These are phyloP conservation scores for Metschnikowia lochheadii DNA, from an alignment of 805 yeast genomes.

Conservation along the genomic window DNA sequence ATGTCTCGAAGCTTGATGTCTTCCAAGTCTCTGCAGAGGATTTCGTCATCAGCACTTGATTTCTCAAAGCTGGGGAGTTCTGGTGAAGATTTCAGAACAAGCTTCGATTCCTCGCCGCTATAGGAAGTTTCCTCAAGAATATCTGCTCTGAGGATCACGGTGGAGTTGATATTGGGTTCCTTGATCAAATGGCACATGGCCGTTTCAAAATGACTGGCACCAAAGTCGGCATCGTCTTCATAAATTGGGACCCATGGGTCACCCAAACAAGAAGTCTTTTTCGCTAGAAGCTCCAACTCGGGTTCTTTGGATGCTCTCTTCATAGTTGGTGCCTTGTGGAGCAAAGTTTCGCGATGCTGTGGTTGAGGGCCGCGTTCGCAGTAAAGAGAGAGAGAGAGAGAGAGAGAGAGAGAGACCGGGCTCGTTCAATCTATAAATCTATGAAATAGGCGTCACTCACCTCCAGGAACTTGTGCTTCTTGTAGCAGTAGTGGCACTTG, in stretches of 20 bases:
- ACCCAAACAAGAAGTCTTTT: conserved; percentile 46
- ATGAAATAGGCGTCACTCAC: conserved; percentile 40
- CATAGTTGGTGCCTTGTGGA: neutral
- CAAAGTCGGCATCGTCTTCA: conserved; percentile 45
- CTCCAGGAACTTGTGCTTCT: conserved; percentile 38
- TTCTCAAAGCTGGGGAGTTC: conserved; percentile 28
- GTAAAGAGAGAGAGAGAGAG: too few species aligned
- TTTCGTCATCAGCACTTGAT: conserved; percentile 4
- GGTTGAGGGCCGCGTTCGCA: neutral
- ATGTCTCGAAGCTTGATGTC: conserved; percentile 30
- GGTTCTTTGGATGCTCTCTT: conserved; percentile 11
- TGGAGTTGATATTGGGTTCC: conserved; percentile 88
- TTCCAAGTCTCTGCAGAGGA: conserved; percentile 31
- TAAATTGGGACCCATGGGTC: conserved; percentile 60
- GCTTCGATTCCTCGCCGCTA: conserved; percentile 30
- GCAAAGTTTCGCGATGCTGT: conserved; percentile 9
- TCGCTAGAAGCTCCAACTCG: conserved; percentile 12
- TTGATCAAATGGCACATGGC: conserved; percentile 78
- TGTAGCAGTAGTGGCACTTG: conserved; percentile 45
- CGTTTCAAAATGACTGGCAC: conserved; percentile 53
- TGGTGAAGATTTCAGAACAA: conserved; percentile 18
- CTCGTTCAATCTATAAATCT: conserved; percentile 19
- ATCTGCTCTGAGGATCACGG: conserved; percentile 87
- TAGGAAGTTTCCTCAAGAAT: conserved; percentile 52
- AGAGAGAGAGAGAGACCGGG: neutral